These are phyloP conservation scores for Globisporangium canariense DNA, from an alignment of 352 stramenopile genomes.

Conservation along the genomic window DNA sequence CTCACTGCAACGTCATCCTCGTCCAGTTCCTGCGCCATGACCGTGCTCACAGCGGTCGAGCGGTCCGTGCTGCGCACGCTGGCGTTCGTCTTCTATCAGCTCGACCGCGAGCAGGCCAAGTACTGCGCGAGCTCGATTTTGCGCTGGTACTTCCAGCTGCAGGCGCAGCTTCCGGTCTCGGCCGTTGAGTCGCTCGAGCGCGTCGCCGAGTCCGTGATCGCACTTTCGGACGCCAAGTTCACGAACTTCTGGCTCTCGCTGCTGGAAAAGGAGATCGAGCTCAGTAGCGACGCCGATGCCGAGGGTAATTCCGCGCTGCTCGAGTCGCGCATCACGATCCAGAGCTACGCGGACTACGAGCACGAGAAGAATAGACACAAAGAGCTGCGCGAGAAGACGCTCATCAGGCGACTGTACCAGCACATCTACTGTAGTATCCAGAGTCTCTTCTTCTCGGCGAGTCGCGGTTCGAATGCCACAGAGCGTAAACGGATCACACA, in stretches of 20 bases:
- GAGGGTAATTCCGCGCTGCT: constrained; percentile 4
- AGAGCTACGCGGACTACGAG: neutral
- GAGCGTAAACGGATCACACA: constrained; percentile 34
- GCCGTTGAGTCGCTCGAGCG: constrained; percentile 51
- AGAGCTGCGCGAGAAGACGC: constrained; percentile 22
- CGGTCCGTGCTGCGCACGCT: constrained; percentile 58
- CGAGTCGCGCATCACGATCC: constrained; percentile 12
- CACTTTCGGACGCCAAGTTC: constrained; percentile 64
- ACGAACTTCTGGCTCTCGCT: constrained; percentile 65
- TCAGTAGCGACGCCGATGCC: constrained; percentile 13
- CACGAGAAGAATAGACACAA: constrained; percentile 2
- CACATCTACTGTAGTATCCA: constrained; percentile 47
- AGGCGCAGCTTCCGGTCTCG: constrained; percentile 45
- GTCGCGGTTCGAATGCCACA: neutral
- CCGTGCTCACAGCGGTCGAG: constrained; percentile 54
- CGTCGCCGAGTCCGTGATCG: constrained; percentile 51
- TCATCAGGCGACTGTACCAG: constrained; percentile 48
- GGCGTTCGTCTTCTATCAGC: constrained; percentile 65
- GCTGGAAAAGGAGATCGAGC: constrained; percentile 39
- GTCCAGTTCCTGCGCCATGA: constrained; percentile 28
- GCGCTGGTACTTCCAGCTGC: constrained; percentile 60
- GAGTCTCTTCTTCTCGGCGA: constrained; percentile 35
- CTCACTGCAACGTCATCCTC: neutral
- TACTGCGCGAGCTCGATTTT: constrained; percentile 58
- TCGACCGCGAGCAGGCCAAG: constrained; percentile 49